A percentile compares a stretch with the other conserved stretches of the same genome.
Conservation (phyloP, 495 filamentous ascomycete species). For the Amorphotheca resinae region DNA sequence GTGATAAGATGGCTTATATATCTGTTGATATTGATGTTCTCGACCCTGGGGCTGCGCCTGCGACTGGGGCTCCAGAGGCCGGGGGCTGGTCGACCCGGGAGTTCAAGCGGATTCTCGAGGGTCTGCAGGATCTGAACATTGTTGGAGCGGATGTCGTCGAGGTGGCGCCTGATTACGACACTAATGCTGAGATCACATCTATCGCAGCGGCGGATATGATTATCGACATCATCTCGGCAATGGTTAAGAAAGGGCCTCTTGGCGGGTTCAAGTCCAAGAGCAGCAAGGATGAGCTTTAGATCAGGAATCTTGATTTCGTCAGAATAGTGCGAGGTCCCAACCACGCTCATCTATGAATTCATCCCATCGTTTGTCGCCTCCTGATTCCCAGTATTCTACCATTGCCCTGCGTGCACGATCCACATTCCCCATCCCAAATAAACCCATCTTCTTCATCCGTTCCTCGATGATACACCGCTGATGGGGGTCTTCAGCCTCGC, state of each 20-base stretch:
- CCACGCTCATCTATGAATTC: no score
- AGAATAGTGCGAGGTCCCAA: no score
- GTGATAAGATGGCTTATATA: slow-evolving; percentile 61
- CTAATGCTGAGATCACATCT: slow-evolving; percentile 64
- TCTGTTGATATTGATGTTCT: slow-evolving; percentile 79
- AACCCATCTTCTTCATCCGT: no score
- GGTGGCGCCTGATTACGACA: slow-evolving; percentile 72
- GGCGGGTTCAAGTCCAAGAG: background rate
- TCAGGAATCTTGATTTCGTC: no score
- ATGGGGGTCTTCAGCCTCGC: no score
- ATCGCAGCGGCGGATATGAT: slow-evolving; percentile 65
- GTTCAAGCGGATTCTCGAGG: slow-evolving; percentile 19
- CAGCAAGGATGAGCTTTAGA: background rate
- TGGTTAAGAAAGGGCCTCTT: slow-evolving; percentile 53
- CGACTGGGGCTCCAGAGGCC: slow-evolving; percentile 24
- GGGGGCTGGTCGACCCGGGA: slow-evolving; percentile 27
- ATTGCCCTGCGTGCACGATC: no score
- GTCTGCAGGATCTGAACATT: slow-evolving; percentile 26
- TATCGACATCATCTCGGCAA: slow-evolving; percentile 65
- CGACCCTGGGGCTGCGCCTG: slow-evolving; percentile 45
- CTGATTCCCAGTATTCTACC: no score
- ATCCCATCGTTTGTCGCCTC: no score
- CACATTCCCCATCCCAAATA: no score
- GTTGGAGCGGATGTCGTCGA: slow-evolving; percentile 69
- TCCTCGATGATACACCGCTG: no score